These are phyloP conservation scores for Pythium chondricola DNA, from an alignment of 352 stramenopile genomes.

Conservation along the genomic window DNA sequence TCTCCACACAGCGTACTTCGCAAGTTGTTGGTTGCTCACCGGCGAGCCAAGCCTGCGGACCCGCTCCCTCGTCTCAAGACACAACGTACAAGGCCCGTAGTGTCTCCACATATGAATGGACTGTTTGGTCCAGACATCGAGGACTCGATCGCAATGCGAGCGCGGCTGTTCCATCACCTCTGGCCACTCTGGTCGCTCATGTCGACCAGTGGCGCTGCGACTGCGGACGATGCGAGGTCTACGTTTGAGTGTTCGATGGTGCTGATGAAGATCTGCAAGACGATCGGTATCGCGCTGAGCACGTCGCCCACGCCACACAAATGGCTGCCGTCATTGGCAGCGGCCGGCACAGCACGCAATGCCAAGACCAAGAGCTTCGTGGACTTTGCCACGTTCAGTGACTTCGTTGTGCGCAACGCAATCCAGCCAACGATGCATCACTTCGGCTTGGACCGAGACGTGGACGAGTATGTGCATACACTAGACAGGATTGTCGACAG, in stretches of 20 bases:
- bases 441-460: conserved; percentile 34
- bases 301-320: conserved; percentile 5
- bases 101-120: not conserved
- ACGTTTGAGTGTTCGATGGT: conserved; percentile 49
- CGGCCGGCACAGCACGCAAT: conserved; percentile 21
- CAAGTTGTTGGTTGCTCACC: conserved; percentile 6
- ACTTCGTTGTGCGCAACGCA: conserved; percentile 32
- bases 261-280: conserved; percentile 54
- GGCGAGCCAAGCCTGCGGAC: not conserved
- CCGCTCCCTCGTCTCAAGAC: too few relatives aligned
- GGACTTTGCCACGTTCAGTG: conserved; percentile 43
- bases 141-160: conserved; percentile 23
- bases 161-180: conserved; percentile 28
- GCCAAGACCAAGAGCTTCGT: conserved; percentile 22
- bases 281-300: conserved; percentile 33
- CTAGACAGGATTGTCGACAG: conserved; percentile 38
- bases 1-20: not conserved
- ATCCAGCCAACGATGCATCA: conserved; percentile 49
- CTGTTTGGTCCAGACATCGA: conserved; percentile 32
- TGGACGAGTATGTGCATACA: conserved; percentile 34
- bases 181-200: conserved; percentile 39
- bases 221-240: conserved; percentile 19
- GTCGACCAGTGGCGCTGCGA: conserved; percentile 7
- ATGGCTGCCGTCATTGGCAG: conserved; percentile 10
- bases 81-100: too few relatives aligned